Conservation (phyloP, 225 moss, liverwort and hornwort species). For the Ulota crispa region DNA sequence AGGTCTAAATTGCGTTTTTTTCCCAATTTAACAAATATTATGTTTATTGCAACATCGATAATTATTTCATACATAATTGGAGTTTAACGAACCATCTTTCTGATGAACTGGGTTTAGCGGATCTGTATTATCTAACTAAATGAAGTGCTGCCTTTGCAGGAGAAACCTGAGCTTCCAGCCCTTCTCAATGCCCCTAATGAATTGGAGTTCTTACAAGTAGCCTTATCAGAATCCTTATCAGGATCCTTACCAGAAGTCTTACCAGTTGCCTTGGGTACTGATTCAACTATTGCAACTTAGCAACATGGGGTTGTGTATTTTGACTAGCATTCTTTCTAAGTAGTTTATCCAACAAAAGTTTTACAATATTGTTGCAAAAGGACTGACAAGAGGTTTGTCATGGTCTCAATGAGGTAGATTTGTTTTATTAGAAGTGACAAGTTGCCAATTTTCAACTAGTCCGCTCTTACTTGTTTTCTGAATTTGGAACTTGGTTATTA, state of each 20-base stretch:
- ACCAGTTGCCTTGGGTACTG: no score
- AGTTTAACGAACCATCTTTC: not conserved
- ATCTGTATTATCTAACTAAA: not conserved
- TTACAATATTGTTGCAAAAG: not conserved
- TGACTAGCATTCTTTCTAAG: not conserved
- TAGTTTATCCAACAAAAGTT: not conserved
- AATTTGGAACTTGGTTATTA: no score
- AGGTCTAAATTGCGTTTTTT: no score
- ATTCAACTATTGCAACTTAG: not conserved
- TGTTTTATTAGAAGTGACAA: no score
- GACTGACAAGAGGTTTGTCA: not conserved
- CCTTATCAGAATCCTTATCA: not conserved
- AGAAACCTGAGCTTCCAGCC: constrained; percentile 5
- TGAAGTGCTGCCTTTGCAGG: not conserved
- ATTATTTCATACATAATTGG: not conserved
- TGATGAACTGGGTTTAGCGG: not conserved
- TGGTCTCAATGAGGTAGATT: no score
- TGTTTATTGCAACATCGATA: not conserved
- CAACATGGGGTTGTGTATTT: not conserved
- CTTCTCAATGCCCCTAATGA: not conserved
- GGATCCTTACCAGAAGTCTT: not conserved
- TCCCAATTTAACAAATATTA: no score
- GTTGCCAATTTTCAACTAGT: no score
- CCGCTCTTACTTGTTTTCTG: no score
- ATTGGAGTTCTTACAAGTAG: not conserved